Evolutionary conservation across 2,329 filamentous ascomycete species (phyloP), one percentile per base, ranked within the genome.

Genomic region (Beauveria medogensis): DNA sequence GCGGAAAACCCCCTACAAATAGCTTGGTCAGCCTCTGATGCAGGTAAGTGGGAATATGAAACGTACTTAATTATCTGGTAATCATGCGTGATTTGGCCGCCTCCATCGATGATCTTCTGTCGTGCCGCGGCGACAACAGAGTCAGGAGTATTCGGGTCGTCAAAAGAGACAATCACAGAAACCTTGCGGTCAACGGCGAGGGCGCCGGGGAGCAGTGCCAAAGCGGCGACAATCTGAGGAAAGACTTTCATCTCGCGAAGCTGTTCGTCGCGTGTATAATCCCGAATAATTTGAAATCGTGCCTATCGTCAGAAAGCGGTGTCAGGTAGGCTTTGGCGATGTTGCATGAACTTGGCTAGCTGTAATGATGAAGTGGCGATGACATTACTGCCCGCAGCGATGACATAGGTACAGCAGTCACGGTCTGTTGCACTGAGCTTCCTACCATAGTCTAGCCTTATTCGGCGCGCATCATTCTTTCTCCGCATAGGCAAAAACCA

Each of bases 121-220:
- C 88, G 94, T 50, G 90, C 91, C 60, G 89, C 74, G 24, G 85
- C 77, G 37, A 96, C 73, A 41, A 95, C 77, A 41, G 78, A 80
- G 64, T 88, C 77, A 22, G 91, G 87, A 3, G 76, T 67, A 16
- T 86, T 88, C 53, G 84, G 80, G 56, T 86, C 78, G 26, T 88
- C 85, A 70, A 91, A 96, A 69, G 83, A 90, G 69, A 97, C 80
- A 67, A 97, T 86, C 65, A 95, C 85, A 41, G 85, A 83, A 73
- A 91, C 90, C 70, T 86, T 82, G 64, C 79, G 77, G 61, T 88
- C 87, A 67, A 90, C 81, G 63, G 83, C 85, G 63, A 85, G 72
- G 34, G 80, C 79, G 64, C 84, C 78, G 56, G 88, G 76, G 62
- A 85, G 72, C 64, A 84, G 76, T 59, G 86, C 74, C 47, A 89